These are phyloP conservation scores for Aspergillus calidoustus DNA, from an alignment of 2,329 filamentous ascomycete species.

Conservation along the genomic window DNA sequence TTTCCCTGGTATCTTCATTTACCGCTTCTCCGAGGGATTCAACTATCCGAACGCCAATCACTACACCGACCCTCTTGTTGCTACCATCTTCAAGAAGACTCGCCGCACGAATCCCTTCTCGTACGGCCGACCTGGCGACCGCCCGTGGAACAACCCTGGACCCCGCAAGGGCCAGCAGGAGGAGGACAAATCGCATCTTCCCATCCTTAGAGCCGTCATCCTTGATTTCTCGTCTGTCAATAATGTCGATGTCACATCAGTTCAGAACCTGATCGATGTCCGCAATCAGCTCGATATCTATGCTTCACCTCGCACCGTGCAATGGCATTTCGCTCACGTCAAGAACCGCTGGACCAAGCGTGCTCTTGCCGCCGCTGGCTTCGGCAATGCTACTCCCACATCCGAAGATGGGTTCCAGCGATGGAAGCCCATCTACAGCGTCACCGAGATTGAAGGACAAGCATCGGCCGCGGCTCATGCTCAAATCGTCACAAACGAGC, in stretches of 20 bases:
- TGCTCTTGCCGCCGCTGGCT: slow-evolving; percentile 82
- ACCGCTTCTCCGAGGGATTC: slow-evolving; percentile 91
- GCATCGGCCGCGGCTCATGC: slow-evolving; percentile 72
- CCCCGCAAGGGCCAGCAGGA: slow-evolving; percentile 62
- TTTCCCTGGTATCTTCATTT: slow-evolving; percentile 93
- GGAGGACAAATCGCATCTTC: slow-evolving; percentile 57
- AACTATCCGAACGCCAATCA: slow-evolving; percentile 94
- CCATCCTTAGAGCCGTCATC: slow-evolving; percentile 84
- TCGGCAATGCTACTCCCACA: slow-evolving; percentile 74
- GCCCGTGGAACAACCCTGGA: slow-evolving; percentile 94
- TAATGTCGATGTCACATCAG: slow-evolving; percentile 88
- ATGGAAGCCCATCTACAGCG: slow-evolving; percentile 95
- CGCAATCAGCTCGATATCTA: slow-evolving; percentile 92
- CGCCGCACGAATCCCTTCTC: slow-evolving; percentile 73
- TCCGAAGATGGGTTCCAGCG: slow-evolving; percentile 62
- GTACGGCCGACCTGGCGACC: slow-evolving; percentile 71
- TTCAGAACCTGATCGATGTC: slow-evolving; percentile 91
- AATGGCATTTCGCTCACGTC: slow-evolving; percentile 96
- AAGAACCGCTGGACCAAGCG: slow-evolving; percentile 95
- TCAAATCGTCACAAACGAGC: slow-evolving; percentile 66
- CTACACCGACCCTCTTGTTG: slow-evolving; percentile 78
- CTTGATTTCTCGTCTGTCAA: slow-evolving; percentile 94
- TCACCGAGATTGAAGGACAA: slow-evolving; percentile 79
- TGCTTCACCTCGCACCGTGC: slow-evolving; percentile 76
- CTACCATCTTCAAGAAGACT: slow-evolving; percentile 71